A percentile compares a stretch with the other conserved stretches of the same genome.
Conservation (phyloP, 169 alveolate genomes). For the Nephromyces sp. region DNA sequence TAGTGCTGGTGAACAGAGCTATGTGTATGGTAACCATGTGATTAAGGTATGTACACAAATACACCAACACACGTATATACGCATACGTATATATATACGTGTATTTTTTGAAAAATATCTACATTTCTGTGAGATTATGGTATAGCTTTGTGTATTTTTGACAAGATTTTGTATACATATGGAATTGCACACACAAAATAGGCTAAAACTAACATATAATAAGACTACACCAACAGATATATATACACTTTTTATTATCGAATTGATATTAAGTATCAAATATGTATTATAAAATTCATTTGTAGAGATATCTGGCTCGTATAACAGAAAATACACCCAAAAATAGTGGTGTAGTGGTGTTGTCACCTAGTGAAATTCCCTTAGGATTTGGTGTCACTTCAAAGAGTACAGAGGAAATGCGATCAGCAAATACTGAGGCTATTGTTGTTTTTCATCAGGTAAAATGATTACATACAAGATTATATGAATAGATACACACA, state of each 20-base stretch:
- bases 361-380: constrained; percentile 33
- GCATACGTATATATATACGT: background rate
- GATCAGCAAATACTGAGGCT: constrained; percentile 64
- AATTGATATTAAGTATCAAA: too few relatives aligned
- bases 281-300: too few relatives aligned
- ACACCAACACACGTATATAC: background rate
- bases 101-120: background rate
- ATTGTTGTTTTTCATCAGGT: constrained; percentile 62
- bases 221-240: too few relatives aligned
- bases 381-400: constrained; percentile 86
- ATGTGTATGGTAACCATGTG: constrained; percentile 83
- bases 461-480: background rate
- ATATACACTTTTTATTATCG: too few relatives aligned
- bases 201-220: too few relatives aligned
- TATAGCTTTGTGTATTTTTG: background rate
- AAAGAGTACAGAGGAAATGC: constrained; percentile 71
- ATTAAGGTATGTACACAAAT: constrained; percentile 44
- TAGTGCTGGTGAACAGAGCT: constrained; percentile 83
- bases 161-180: too few relatives aligned
- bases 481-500: background rate
- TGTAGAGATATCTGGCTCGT: constrained; percentile 69
- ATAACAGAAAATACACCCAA: constrained; percentile 39
- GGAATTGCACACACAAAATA: too few relatives aligned
- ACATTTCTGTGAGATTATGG: background rate
- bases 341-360: constrained; percentile 30